Conservation (phyloP, 306 rosid species). For the Quercus glauca region DNA sequence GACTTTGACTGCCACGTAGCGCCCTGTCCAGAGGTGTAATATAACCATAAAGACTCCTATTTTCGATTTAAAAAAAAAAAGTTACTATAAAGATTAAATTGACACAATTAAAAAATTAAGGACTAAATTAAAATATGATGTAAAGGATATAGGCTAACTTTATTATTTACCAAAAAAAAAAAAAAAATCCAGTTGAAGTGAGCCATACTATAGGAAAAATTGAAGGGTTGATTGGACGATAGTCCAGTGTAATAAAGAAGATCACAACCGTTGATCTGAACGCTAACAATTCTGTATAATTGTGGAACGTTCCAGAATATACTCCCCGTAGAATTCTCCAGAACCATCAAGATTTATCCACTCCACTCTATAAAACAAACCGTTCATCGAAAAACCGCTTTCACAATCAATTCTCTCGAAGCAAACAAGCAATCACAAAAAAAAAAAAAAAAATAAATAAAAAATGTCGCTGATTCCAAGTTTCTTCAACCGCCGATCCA, state of each 20-base stretch:
- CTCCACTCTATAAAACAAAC: neutral
- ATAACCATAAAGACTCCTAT: too few relatives aligned
- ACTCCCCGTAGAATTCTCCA: neutral
- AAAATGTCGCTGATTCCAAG: slow-evolving; percentile 17
- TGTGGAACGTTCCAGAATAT: neutral
- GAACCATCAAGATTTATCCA: neutral
- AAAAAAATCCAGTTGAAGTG: too few relatives aligned
- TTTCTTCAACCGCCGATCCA: slow-evolving; percentile 16
- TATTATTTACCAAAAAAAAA: too few relatives aligned
- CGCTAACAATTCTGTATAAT: neutral
- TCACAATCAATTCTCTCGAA: neutral
- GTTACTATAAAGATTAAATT: too few relatives aligned
- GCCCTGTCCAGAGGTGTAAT: too few relatives aligned
- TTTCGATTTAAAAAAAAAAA: too few relatives aligned
- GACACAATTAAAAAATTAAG: too few relatives aligned
- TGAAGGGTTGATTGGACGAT: too few relatives aligned
- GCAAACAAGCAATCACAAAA: neutral
- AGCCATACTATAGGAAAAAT: too few relatives aligned
- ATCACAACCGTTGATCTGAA: neutral
- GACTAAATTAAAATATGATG: too few relatives aligned
- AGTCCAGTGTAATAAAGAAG: neutral
- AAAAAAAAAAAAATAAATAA: too few relatives aligned
- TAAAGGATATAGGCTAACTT: rapidly evolving
- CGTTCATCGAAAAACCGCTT: neutral
- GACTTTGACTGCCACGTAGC: too few relatives aligned